These are phyloP conservation scores for Clavulina sp. DNA, from an alignment of 768 basidiomycete genomes.

Conservation along the genomic window DNA sequence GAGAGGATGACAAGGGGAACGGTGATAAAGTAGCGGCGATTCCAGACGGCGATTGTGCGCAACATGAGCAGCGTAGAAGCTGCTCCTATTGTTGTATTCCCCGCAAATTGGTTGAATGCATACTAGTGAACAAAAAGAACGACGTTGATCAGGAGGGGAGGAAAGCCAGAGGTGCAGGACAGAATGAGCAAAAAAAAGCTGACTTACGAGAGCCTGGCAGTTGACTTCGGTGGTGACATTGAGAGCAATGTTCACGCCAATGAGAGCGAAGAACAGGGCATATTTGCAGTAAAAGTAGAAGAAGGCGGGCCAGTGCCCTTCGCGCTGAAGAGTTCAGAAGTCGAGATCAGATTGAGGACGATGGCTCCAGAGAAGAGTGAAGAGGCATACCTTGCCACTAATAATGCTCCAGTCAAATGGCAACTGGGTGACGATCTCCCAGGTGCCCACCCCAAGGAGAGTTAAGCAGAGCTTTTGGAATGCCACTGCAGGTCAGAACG, in stretches of 20 bases:
- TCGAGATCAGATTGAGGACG: background rate
- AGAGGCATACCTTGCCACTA: conserved; percentile 1
- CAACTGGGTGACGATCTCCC: conserved; percentile 8
- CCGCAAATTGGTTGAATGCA: conserved; percentile 26
- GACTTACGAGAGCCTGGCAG: conserved; percentile 23
- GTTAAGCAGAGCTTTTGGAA: conserved; percentile 6
- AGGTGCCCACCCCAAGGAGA: conserved; percentile 6
- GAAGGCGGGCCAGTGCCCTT: conserved; percentile 7
- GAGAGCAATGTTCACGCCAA: conserved; percentile 10
- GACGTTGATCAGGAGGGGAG: background rate
- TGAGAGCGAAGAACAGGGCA: conserved; percentile 6
- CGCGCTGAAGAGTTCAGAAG: background rate
- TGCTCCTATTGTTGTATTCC: conserved; percentile 11
- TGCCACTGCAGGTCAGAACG: no score
- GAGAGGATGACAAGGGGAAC: conserved; percentile 34
- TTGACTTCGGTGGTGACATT: conserved; percentile 18
- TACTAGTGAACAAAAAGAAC: conserved; percentile 16
- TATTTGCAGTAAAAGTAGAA: conserved; percentile 10
- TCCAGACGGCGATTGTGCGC: conserved; percentile 45
- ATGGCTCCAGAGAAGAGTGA: background rate
- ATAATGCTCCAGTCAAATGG: conserved; percentile 6
- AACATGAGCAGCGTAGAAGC: conserved; percentile 12
- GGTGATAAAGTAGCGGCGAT: conserved; percentile 36
- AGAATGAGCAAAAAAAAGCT: background rate
- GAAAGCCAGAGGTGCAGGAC: background rate